Evolutionary conservation across 1,139 yeast species (phyloP).

Genomic region (Kodamaea plutei): DNA sequence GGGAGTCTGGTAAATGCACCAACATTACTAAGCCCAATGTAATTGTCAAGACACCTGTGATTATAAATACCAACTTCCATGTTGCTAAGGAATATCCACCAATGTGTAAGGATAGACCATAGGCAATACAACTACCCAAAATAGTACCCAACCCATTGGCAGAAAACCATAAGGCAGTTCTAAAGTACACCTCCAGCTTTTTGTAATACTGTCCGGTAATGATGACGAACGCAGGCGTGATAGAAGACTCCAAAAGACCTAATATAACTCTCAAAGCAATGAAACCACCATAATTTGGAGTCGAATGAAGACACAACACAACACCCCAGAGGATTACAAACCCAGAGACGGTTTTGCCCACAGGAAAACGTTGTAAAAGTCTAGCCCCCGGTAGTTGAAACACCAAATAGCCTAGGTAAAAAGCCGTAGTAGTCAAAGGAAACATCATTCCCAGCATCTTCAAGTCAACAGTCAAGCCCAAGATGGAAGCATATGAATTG

Average conservation of each 20-base stretch:
- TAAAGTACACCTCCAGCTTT: conserved; percentile 21
- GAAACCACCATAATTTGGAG: conserved; percentile 7
- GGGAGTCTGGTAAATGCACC: conserved; percentile 27
- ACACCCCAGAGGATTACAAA: conserved; percentile 25
- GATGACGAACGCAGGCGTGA: conserved; percentile 8
- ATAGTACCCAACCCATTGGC: conserved; percentile 30
- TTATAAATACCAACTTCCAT: conserved; percentile 32
- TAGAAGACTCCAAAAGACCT: conserved; percentile 6
- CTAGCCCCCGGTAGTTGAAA: conserved; percentile 7
- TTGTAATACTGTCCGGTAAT: conserved; percentile 7
- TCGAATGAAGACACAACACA: conserved; percentile 6
- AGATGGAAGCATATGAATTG: conserved; percentile 53
- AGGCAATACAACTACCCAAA: conserved; percentile 23
- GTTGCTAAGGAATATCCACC: conserved; percentile 16
- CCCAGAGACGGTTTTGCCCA: conserved; percentile 11
- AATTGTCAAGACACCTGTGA: conserved; percentile 28
- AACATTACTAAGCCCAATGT: conserved; percentile 21
- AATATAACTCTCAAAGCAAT: conserved; percentile 6
- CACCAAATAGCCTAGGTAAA: conserved; percentile 10
- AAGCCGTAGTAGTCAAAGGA: conserved; percentile 16
- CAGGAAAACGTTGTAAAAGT: conserved; percentile 8
- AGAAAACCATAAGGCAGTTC: conserved; percentile 28
- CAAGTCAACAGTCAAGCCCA: conserved; percentile 33
- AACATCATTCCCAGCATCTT: conserved; percentile 15
- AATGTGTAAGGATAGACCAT: conserved; percentile 16